phyloP scores from a whole-genome alignment of 441 rosid genomes.

The Populus hybrid region DNA sequence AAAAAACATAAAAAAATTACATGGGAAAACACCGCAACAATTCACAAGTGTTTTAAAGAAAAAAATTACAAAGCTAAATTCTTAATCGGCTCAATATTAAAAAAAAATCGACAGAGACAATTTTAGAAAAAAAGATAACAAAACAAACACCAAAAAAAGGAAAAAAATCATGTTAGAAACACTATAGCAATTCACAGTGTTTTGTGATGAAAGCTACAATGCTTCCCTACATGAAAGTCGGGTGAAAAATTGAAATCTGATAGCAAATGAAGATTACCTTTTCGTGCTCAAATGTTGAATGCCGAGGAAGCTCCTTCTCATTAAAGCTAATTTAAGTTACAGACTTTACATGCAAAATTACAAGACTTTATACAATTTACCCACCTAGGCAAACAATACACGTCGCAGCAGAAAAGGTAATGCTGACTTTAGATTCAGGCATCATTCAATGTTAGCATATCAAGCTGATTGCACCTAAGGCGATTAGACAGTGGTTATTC shows the following conservation, averaged over 20 bases:
- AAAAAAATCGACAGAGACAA: no score
- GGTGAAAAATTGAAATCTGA: neutral
- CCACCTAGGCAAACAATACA: conserved; percentile 19
- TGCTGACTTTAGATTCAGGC: neutral
- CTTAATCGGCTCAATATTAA: no score
- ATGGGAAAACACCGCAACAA: no score
- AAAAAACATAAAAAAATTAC: no score
- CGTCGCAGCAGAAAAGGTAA: conserved; percentile 1
- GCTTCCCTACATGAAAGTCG: no score
- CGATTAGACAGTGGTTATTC: conserved; percentile 35
- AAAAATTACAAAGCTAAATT: no score
- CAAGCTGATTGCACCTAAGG: conserved; percentile 32
- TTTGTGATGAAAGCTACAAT: no score
- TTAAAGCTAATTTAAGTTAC: conserved; percentile 35
- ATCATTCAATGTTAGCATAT: neutral
- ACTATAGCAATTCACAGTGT: no score
- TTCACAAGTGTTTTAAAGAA: no score
- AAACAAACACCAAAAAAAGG: no score
- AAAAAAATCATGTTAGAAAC: no score
- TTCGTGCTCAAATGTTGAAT: neutral
- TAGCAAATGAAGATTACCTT: neutral
- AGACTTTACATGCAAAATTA: conserved; percentile 48
- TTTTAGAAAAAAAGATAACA: no score
- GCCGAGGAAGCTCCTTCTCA: conserved; percentile 39
- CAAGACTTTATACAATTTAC: conserved; percentile 36